phyloP scores from a whole-genome alignment of 192 early-diverging fungal species.

The Thamnidium elegans region DNA sequence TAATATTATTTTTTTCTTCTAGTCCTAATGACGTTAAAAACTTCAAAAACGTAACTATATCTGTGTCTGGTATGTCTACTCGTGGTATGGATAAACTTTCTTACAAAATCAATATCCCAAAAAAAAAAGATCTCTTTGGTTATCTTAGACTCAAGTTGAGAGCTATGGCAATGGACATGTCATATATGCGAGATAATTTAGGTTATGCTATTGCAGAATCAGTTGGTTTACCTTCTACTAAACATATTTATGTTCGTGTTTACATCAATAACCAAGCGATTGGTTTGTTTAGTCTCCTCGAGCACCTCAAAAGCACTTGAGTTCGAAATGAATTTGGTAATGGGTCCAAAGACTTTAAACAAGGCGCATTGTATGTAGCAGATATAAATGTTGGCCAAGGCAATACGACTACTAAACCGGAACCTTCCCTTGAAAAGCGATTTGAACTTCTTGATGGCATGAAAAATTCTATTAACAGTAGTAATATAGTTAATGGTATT shows the following conservation, averaged over 20 bases:
- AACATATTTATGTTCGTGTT: background rate
- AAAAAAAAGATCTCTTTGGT: background rate
- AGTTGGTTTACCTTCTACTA: conserved; percentile 1
- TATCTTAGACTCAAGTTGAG: conserved; percentile 4
- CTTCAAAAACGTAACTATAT: background rate
- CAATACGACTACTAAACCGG: background rate
- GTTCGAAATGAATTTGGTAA: conserved; percentile 23
- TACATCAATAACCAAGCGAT: conserved; percentile 4
- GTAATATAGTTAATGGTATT: background rate
- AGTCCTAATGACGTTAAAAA: background rate
- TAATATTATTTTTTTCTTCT: background rate
- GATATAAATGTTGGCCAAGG: background rate
- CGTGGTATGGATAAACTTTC: background rate
- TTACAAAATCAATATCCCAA: background rate
- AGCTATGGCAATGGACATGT: background rate
- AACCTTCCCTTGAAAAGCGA: background rate
- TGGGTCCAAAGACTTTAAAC: conserved; percentile 25
- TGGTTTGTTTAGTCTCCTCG: conserved; percentile 11
- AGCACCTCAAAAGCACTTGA: conserved; percentile 36
- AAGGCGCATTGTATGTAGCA: background rate
- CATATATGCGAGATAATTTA: conserved; percentile 4
- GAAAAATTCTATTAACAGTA: background rate
- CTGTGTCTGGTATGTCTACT: background rate
- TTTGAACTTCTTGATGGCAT: background rate
- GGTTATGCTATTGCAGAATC: conserved; percentile 1